phyloP scores from a whole-genome alignment of 2,329 filamentous ascomycete species.

The Fusarium piperis region DNA sequence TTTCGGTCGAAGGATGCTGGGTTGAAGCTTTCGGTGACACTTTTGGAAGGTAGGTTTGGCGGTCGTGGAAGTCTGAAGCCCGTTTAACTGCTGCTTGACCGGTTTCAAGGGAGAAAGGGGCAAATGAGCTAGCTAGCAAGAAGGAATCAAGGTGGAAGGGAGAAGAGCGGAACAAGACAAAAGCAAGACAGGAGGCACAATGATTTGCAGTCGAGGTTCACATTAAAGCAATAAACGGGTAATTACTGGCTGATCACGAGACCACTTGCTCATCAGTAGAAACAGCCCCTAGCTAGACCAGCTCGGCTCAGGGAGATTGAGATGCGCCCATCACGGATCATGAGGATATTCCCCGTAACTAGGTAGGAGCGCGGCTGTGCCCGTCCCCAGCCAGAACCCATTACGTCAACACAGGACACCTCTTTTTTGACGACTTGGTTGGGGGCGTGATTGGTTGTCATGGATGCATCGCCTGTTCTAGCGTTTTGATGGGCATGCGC shows the following conservation, averaged over 20 bases:
- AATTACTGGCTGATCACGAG: constrained; percentile 25
- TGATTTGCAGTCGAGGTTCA: not conserved
- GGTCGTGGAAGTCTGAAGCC: not conserved
- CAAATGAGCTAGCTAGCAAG: not conserved
- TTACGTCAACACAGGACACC: constrained; percentile 32
- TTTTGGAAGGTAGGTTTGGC: not conserved
- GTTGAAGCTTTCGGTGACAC: not conserved
- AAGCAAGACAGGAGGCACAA: not conserved
- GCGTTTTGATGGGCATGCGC: not conserved
- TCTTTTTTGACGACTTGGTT: constrained; percentile 13
- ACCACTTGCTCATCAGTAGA: constrained; percentile 2
- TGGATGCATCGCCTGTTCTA: not conserved
- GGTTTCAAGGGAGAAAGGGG: constrained; percentile 10
- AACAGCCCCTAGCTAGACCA: not conserved
- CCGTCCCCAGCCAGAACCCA: constrained; percentile 17
- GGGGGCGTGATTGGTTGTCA: not conserved
- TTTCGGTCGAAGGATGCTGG: not conserved
- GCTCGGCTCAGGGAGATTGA: not conserved
- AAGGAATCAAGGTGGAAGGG: constrained; percentile 3
- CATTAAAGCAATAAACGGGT: not conserved
- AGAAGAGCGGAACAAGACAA: not conserved
- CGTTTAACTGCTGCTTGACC: not conserved
- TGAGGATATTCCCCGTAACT: not conserved
- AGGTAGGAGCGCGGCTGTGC: constrained; percentile 7
- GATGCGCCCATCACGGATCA: constrained; percentile 28